phyloP scores from a whole-genome alignment of 1,284 basidiomycete genomes.

The Pascua sp. region DNA sequence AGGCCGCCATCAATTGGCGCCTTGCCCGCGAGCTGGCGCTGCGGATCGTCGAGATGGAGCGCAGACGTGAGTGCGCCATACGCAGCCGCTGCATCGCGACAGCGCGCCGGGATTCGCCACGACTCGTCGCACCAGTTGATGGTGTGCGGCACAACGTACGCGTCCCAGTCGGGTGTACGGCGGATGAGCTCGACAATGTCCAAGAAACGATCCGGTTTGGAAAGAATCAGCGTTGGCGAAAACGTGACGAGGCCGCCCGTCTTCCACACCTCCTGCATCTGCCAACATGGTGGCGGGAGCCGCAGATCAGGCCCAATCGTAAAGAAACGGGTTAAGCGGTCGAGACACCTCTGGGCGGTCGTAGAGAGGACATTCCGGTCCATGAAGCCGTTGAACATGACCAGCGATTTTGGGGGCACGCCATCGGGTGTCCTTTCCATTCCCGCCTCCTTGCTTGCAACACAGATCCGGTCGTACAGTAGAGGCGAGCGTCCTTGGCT shows the following conservation, averaged over 20 bases:
- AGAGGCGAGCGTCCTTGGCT: too few species aligned
- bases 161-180: constrained; percentile 24
- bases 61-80: constrained; percentile 20
- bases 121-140: constrained; percentile 27
- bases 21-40: constrained; percentile 18
- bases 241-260: constrained; percentile 36
- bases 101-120: constrained; percentile 20
- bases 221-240: constrained; percentile 33
- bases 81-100: constrained; percentile 24
- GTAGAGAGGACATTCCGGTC: constrained; percentile 1
- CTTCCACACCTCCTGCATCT: constrained; percentile 21
- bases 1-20: constrained; percentile 14
- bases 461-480: too few species aligned
- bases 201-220: constrained; percentile 21
- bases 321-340: constrained; percentile 13
- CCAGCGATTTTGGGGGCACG: constrained; percentile 5
- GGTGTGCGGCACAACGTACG: constrained; percentile 32
- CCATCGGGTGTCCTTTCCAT: not conserved
- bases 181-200: constrained; percentile 28
- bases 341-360: constrained; percentile 5
- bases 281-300: constrained; percentile 19
- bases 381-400: constrained; percentile 19
- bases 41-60: constrained; percentile 27
- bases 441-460: too few species aligned
- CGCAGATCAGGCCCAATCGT: constrained; percentile 22